Conservation (phyloP, 805 yeast genomes). For the Tetrapisispora taiwanensis region DNA sequence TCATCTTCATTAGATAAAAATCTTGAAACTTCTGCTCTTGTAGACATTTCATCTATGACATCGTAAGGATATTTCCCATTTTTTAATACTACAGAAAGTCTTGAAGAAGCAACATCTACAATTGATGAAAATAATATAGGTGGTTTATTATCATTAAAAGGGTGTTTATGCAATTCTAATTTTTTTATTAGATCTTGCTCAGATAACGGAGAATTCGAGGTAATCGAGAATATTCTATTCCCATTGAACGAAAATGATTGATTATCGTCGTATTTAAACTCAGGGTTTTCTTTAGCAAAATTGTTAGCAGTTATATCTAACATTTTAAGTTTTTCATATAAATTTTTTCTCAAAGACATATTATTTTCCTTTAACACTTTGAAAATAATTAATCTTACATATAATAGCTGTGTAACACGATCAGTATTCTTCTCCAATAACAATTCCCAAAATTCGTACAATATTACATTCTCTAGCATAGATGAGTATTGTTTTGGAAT, state of each 20-base stretch:
- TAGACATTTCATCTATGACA: constrained; percentile 13
- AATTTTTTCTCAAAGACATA: constrained; percentile 4
- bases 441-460: constrained; percentile 11
- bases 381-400: constrained; percentile 11
- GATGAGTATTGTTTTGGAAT: constrained; percentile 10
- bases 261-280: background rate
- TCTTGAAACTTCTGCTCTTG: background rate
- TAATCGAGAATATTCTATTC: constrained; percentile 17
- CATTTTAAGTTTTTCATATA: background rate
- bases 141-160: too few species aligned
- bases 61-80: constrained; percentile 22
- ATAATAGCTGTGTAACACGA: constrained; percentile 7
- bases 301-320: background rate
- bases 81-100: constrained; percentile 13
- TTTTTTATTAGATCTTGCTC: constrained; percentile 11
- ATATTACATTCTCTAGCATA: constrained; percentile 6
- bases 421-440: constrained; percentile 14
- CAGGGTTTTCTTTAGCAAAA: background rate
- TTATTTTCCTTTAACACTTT: constrained; percentile 7
- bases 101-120: constrained; percentile 8
- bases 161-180: background rate
- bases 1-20: background rate
- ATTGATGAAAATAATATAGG: constrained; percentile 11
- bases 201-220: constrained; percentile 7
- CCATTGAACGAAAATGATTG: constrained; percentile 16